Conservation (phyloP, 2,329 filamentous ascomycete genomes). For the Calonectria henricotiae region DNA sequence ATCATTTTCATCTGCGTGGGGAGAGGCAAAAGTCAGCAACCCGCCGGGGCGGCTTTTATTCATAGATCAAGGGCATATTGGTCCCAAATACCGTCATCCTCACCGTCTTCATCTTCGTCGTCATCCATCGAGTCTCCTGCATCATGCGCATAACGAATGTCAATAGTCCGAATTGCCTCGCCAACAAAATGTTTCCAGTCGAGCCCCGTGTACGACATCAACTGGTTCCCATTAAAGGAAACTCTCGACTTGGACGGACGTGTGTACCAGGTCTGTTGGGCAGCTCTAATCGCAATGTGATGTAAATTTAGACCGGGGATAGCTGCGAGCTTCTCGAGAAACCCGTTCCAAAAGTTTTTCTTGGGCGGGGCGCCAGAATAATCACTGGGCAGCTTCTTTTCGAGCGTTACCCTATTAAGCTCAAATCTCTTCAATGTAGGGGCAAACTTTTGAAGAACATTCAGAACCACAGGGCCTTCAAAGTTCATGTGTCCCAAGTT, state of each 20-base stretch:
- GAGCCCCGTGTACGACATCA: slow-evolving; percentile 55
- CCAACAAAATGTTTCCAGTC: slow-evolving; percentile 59
- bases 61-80: slow-evolving; percentile 51
- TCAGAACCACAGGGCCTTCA: slow-evolving; percentile 53
- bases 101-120: slow-evolving; percentile 41
- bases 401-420: slow-evolving; percentile 63
- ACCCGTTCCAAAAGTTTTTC: slow-evolving; percentile 59
- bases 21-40: slow-evolving; percentile 41
- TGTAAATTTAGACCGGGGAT: slow-evolving; percentile 56
- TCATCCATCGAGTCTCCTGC: slow-evolving; percentile 26
- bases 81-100: slow-evolving; percentile 53
- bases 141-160: slow-evolving; percentile 36
- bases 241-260: slow-evolving; percentile 34
- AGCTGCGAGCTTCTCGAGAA: slow-evolving; percentile 58
- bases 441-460: slow-evolving; percentile 61
- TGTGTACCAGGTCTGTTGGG: slow-evolving; percentile 51
- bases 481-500: slow-evolving; percentile 63
- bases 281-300: slow-evolving; percentile 55
- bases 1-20: slow-evolving; percentile 37
- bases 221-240: slow-evolving; percentile 31
- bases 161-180: slow-evolving; percentile 50
- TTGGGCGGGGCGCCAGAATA: slow-evolving; percentile 35
- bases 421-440: slow-evolving; percentile 63
- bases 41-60: slow-evolving; percentile 26
- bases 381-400: slow-evolving; percentile 36